A percentile compares a stretch with the other conserved stretches of the same genome.
phyloP scores from a whole-genome alignment of 345 rosid species.

The Orychophragmus violaceus region DNA sequence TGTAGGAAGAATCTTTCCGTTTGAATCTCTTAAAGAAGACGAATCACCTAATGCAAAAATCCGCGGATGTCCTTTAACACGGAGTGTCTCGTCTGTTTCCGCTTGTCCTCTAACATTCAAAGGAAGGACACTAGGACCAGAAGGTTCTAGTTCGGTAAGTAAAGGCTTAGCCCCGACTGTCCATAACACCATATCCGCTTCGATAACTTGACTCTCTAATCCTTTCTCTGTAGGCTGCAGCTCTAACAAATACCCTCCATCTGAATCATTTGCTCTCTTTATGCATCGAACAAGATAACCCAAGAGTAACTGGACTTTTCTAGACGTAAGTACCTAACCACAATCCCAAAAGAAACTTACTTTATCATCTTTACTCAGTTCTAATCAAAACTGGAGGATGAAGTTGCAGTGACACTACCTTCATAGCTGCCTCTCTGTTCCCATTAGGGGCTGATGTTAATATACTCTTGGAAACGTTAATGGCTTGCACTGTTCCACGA shows the following conservation, averaged over 20 bases:
- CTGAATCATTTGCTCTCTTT: conserved; percentile 26
- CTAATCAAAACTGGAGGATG: not conserved
- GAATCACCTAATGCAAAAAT: conserved; percentile 92
- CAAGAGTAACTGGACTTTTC: conserved; percentile 66
- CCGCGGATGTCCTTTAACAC: conserved; percentile 91
- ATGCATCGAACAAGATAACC: conserved; percentile 69
- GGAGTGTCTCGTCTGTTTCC: conserved; percentile 90
- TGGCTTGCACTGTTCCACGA: conserved; percentile 69
- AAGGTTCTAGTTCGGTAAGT: conserved; percentile 59
- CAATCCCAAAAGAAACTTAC: conserved; percentile 3
- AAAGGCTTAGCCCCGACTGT: conserved; percentile 83
- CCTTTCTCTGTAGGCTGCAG: conserved; percentile 82
- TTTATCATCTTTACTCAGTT: not conserved
- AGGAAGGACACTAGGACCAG: conserved; percentile 46
- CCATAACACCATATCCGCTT: conserved; percentile 86
- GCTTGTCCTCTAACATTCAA: conserved; percentile 80
- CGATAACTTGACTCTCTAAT: conserved; percentile 53
- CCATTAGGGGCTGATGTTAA: conserved; percentile 82
- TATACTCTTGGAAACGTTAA: conserved; percentile 66
- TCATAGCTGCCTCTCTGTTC: conserved; percentile 80
- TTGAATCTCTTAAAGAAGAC: conserved; percentile 68
- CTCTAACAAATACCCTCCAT: conserved; percentile 57
- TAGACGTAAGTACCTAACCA: conserved; percentile 64
- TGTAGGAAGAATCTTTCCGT: conserved; percentile 78
- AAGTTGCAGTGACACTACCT: conserved; percentile 37